Base-by-base conservation (phyloP, 78 protist species). In the Dictyostelium firmibasis region DNA sequence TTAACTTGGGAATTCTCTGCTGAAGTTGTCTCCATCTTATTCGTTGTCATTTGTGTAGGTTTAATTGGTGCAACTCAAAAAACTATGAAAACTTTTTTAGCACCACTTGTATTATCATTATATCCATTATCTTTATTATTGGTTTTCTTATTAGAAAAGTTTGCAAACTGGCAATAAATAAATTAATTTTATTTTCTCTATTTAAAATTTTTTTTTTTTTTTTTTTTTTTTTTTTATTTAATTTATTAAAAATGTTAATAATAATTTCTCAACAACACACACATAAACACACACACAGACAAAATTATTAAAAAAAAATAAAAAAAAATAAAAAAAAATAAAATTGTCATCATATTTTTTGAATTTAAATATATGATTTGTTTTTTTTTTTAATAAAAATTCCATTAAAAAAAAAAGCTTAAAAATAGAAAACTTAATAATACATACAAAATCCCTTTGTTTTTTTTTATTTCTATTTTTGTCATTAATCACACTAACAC, bases 1-100 rank as follows among this genome's bases (percentile, higher is more conserved):
- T 92, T 97, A 27, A 77, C 72, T 4, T 97, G 98, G 98, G 97
- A 95, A 64, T 97, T 84, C 87, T 82, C 94, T 41, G 96, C 98
- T 14, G 98, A 97, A 93, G 89, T 93, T 0, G 10, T 62, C 20
- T 44, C 97, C 27, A 95, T 97, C 75, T 35, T 96, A 69, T 25
- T 96, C 38, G 85, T 91, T 36, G 91, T 91, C 23, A 5, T 79
- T 4, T 18, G 5, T 43, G 82, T 97, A 41, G 89, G 83, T n/a
- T 8, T 29, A 1, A 3, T 92, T 83, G 96, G 94, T 69, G 70
- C 87, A 4, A 44, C 57, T 43, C 53, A 25, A 38, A 89, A 43
- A 31, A 84, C 91, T 47, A 74, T 92, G 84, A 85, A 74, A 36
- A 69, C 86, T 9, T 43, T 29, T 41, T 38, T 57, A 20, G 95